These are phyloP conservation scores for Penicillium mononematosum DNA, from an alignment of 495 filamentous ascomycete genomes.

Conservation along the genomic window DNA sequence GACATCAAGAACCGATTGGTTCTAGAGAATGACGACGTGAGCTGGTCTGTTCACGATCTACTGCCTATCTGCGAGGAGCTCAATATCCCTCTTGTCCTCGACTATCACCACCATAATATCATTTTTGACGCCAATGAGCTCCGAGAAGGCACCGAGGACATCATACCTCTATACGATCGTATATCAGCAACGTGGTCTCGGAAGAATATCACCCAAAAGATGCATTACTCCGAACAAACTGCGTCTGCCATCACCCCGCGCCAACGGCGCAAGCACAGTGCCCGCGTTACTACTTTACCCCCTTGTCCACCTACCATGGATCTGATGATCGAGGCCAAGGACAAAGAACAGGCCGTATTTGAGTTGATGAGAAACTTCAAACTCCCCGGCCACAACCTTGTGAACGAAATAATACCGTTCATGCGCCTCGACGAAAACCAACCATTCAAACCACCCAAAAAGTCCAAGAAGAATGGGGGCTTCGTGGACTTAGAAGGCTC, in stretches of 20 bases:
- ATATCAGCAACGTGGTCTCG: constrained; percentile 84
- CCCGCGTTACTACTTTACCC: constrained; percentile 72
- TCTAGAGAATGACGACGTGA: constrained; percentile 91
- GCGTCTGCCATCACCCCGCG: constrained; percentile 69
- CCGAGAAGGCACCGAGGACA: constrained; percentile 84
- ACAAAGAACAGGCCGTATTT: constrained; percentile 96
- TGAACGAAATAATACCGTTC: constrained; percentile 78
- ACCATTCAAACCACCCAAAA: constrained; percentile 50
- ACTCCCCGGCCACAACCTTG: constrained; percentile 69
- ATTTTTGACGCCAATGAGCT: constrained; percentile 69
- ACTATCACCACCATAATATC: constrained; percentile 96
- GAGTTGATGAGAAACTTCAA: constrained; percentile 87
- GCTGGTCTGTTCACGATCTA: constrained; percentile 87
- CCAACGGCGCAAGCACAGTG: constrained; percentile 80
- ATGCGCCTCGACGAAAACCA: constrained; percentile 77
- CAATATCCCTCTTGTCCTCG: constrained; percentile 88
- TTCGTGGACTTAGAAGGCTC: constrained; percentile 52
- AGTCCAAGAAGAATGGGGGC: constrained; percentile 47
- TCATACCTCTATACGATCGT: constrained; percentile 64
- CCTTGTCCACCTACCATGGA: constrained; percentile 83
- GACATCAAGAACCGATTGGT: constrained; percentile 79
- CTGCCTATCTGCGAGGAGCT: constrained; percentile 90
- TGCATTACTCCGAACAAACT: constrained; percentile 89
- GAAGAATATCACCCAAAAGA: constrained; percentile 88
- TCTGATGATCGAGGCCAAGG: constrained; percentile 98